Evolutionary conservation across 352 stramenopile genomes (phyloP).

Genomic region (Thraustochytrium sp.): DNA sequence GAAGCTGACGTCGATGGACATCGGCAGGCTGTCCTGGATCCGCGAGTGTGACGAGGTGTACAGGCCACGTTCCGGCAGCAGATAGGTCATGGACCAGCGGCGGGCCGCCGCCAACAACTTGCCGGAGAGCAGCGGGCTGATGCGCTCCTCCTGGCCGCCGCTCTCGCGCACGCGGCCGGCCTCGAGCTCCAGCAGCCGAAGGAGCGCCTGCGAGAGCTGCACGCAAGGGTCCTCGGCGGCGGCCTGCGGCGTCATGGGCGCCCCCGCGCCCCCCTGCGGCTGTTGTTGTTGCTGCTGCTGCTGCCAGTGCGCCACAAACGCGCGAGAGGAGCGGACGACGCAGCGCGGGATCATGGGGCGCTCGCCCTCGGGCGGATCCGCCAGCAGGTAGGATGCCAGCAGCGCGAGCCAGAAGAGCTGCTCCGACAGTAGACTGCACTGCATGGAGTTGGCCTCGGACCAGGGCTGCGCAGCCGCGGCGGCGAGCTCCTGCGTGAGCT

Average conservation of each 20-base stretch:
- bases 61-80: not conserved
- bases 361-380: constrained; percentile 21
- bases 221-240: constrained; percentile 7
- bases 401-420: constrained; percentile 32
- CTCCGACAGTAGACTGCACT: not conserved
- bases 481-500: not conserved
- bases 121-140: constrained; percentile 5
- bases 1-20: constrained; percentile 10
- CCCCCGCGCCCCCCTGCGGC: not conserved
- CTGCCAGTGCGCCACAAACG: too few relatives aligned
- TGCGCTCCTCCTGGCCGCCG: constrained; percentile 5
- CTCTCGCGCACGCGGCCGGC: not conserved
- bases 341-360: constrained; percentile 15
- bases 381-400: not conserved
- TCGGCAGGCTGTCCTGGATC: not conserved
- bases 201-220: not conserved
- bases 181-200: constrained; percentile 7
- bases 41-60: not conserved
- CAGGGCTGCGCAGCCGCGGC: not conserved
- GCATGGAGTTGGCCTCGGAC: not conserved
- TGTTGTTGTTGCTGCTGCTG: too few relatives aligned
- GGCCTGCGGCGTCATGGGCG: not conserved
- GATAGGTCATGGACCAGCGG: constrained; percentile 4
- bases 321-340: not conserved
- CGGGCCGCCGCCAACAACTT: not conserved